A percentile compares a stretch with the other conserved stretches of the same genome.
Conservation (phyloP, 352 stramenopile genomes). For the Globisporangium nodosum region DNA sequence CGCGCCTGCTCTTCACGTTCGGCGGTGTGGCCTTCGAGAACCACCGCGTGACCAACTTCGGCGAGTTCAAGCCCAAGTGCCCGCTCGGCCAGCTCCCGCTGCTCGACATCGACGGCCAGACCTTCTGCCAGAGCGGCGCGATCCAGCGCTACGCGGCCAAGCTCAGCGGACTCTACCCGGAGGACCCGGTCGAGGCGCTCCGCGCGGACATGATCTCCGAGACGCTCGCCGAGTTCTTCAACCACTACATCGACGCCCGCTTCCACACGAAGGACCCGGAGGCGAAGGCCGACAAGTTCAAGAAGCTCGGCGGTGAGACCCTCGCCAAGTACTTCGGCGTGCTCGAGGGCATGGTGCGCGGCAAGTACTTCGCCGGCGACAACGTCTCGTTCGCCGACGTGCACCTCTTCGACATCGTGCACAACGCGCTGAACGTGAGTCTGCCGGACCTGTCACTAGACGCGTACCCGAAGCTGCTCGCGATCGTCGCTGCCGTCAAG, state of each 20-base stretch:
- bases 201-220: slow-evolving; percentile 20
- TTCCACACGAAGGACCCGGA: slow-evolving; percentile 25
- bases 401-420: slow-evolving; percentile 34
- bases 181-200: slow-evolving; percentile 19
- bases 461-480: slow-evolving; percentile 32
- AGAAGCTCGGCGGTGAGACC: slow-evolving; percentile 12
- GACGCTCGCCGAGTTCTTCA: slow-evolving; percentile 12
- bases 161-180: slow-evolving; percentile 26
- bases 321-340: neutral
- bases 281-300: slow-evolving; percentile 33
- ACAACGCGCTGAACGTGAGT: slow-evolving; percentile 24
- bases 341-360: slow-evolving; percentile 25
- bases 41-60: neutral
- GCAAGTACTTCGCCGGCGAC: slow-evolving; percentile 32
- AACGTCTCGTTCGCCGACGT: slow-evolving; percentile 34
- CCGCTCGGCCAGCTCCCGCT: slow-evolving; percentile 36
- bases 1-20: slow-evolving; percentile 41
- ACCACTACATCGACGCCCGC: slow-evolving; percentile 15
- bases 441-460: slow-evolving; percentile 16
- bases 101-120: slow-evolving; percentile 26
- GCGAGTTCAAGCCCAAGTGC: slow-evolving; percentile 29
- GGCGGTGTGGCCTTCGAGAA: slow-evolving; percentile 25
- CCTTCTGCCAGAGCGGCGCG: slow-evolving; percentile 32
- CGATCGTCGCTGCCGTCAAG: slow-evolving; percentile 27
- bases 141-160: slow-evolving; percentile 41